Evolutionary conservation across 2,329 filamentous ascomycete species (phyloP), one percentile per base, ranked within the genome.

Genomic region (Lachnum nothofagi): DNA sequence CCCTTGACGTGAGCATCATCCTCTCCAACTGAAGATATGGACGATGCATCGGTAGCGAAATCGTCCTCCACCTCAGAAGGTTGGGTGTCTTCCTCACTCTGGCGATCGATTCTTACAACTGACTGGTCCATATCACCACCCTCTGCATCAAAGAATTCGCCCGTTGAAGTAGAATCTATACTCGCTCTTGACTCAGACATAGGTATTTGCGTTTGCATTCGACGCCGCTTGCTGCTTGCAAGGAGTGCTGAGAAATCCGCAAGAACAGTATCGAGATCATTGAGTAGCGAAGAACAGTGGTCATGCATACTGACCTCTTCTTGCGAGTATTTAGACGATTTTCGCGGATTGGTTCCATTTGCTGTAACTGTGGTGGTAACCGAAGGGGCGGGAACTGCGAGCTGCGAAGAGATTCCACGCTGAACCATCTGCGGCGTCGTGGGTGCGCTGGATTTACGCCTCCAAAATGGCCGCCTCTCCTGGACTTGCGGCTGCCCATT

Each of bases 91-190:
- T 85, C 83, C 42, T 87, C 86, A 62, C 82, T 88, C 39, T 80
- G 82, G 29, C 79, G 81, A 52, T 82, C 78, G 44, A 96, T 91
- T 42, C 83, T 83, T 54, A 95, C 74, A 7, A 95, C 74, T 46
- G 84, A 82, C 23, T 65, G 67, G 20, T 69, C 72, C n/a, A 57
- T 60, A 58, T 79, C 78, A 14, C 79, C 83, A 44, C 82, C 85
- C 61, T 86, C 83, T 1, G 93, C 93, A 65, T 98, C 93, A 60
- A 96, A 98, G 69, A 97, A 98, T 65, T 97, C 91, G 48, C 95
- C 88, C 1, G 87, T 85, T 19, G 78, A 78, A 24, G 83, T 77
- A 0, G 90, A 95, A 54, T 95, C 91, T 46, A 94, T 80, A 62
- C 90, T 95, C 61, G 78, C 74, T 66, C 65, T 43, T 57, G 67